These are phyloP conservation scores for Alloteropsis angusta DNA, from an alignment of 202 grass and related monocot species.

Conservation along the genomic window DNA sequence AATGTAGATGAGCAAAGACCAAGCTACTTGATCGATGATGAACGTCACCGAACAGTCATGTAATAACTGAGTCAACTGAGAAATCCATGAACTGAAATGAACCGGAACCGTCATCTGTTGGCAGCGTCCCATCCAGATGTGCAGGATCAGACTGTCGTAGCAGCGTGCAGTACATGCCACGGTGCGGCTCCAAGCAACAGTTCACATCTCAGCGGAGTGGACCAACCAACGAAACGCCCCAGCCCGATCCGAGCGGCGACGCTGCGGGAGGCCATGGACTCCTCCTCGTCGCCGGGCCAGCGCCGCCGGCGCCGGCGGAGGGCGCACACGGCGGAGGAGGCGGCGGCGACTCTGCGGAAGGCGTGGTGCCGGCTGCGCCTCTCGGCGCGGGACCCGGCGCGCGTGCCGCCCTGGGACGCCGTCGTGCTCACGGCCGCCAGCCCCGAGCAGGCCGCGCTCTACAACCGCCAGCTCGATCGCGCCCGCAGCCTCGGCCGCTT, in stretches of 20 bases:
- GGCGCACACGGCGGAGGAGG: conserved; percentile 47
- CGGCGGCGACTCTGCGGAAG: conserved; percentile 61
- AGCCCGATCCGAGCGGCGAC: background rate
- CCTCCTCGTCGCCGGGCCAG: background rate
- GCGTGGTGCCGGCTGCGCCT: conserved; percentile 78
- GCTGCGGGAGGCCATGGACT: conserved; percentile 3
- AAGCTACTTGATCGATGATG: background rate
- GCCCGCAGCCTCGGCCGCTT: conserved; percentile 61
- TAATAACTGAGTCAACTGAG: too few relatives aligned
- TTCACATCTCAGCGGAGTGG: background rate
- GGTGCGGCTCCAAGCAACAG: background rate
- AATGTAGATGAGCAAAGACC: background rate
- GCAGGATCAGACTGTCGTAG: background rate
- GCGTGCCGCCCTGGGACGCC: conserved; percentile 77
- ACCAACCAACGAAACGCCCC: background rate
- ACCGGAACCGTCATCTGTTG: background rate
- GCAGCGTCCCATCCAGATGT: background rate
- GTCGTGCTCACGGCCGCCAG: conserved; percentile 82
- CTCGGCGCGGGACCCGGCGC: conserved; percentile 62
- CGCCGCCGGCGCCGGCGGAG: conserved; percentile 1
- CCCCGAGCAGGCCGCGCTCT: conserved; percentile 79
- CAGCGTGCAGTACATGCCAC: background rate
- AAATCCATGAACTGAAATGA: background rate
- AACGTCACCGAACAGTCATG: background rate
- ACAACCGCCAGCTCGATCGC: conserved; percentile 56